Evolutionary conservation across 306 rosid genomes (phyloP).

Genomic region (Trichosanthes cucumerina): DNA sequence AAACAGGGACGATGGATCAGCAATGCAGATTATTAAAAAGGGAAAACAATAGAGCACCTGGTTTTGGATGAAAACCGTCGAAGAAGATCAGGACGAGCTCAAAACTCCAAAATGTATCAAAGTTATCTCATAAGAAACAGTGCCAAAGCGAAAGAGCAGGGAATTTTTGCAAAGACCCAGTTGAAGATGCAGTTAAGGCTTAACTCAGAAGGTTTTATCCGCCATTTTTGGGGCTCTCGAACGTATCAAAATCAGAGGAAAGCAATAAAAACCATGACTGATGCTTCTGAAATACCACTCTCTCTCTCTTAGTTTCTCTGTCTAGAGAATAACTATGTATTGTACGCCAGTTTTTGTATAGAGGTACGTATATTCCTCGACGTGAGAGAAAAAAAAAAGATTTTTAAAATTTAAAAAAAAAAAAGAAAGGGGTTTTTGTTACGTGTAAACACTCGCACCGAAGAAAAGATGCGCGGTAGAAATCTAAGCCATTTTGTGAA

Average conservation of each 20-base stretch:
- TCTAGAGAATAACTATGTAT: not conserved
- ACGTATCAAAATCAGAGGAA: slow-evolving; percentile 10
- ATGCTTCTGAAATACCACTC: not conserved
- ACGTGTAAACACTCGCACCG: not conserved
- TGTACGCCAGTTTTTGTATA: slow-evolving; percentile 1
- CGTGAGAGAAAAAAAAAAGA: not conserved
- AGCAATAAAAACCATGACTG: not conserved
- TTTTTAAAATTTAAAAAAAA: not conserved
- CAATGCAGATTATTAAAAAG: slow-evolving; percentile 1
- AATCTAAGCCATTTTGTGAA: too few relatives aligned
- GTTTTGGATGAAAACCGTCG: not conserved
- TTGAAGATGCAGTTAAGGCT: not conserved
- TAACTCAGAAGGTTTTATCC: not conserved
- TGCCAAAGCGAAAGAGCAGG: not conserved
- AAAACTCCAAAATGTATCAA: not conserved
- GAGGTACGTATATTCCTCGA: slow-evolving; percentile 7
- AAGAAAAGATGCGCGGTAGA: not conserved
- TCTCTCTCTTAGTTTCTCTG: slow-evolving; percentile 4
- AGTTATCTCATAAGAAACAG: not conserved
- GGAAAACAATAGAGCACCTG: not conserved
- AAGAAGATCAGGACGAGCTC: not conserved
- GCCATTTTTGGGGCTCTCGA: slow-evolving; percentile 8
- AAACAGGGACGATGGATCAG: not conserved
- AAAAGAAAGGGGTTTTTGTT: not conserved
- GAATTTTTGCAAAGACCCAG: not conserved